These are phyloP conservation scores for Pilatotrama ljubarskyi DNA, from an alignment of 768 basidiomycete species.

Conservation along the genomic window DNA sequence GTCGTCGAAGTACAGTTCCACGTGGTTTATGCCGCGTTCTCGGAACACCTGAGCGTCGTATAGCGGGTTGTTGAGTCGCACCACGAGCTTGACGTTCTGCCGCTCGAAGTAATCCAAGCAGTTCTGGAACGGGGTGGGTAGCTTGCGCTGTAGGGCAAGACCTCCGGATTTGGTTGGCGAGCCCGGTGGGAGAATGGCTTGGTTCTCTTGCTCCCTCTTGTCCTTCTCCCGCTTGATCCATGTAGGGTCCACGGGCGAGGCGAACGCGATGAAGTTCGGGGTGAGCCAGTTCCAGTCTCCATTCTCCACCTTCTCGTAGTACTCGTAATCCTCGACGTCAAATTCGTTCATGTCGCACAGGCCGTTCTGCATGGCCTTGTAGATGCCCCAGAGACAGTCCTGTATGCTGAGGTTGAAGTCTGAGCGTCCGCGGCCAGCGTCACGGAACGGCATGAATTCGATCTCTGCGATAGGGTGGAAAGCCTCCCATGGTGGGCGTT, in stretches of 20 bases:
- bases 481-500: conserved; percentile 89
- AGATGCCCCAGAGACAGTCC: conserved; percentile 86
- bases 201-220: conserved; percentile 43
- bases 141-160: conserved; percentile 72
- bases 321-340: conserved; percentile 89
- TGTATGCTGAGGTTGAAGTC: conserved; percentile 94
- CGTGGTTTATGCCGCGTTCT: conserved; percentile 83
- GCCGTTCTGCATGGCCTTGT: conserved; percentile 89
- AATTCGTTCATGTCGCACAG: conserved; percentile 95
- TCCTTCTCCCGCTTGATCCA: conserved; percentile 82
- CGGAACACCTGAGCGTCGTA: conserved; percentile 83
- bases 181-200: conserved; percentile 5
- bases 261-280: conserved; percentile 90
- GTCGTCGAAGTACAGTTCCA: conserved; percentile 96
- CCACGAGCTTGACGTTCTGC: conserved; percentile 83
- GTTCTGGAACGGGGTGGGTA: conserved; percentile 80
- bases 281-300: conserved; percentile 97
- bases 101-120: conserved; percentile 93
- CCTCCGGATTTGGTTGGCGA: conserved; percentile 31
- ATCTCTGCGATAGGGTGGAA: conserved; percentile 91
- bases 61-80: conserved; percentile 90
- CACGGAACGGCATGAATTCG: conserved; percentile 94
- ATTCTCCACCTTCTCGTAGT: conserved; percentile 93
- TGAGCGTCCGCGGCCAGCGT: conserved; percentile 89
- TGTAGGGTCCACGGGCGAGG: conserved; percentile 79